Percentiles rank a stretch among this genome's conserved stretches.
These are phyloP conservation scores for Kwoniella heveanensis DNA, from an alignment of 768 basidiomycete genomes.

Conservation along the genomic window DNA sequence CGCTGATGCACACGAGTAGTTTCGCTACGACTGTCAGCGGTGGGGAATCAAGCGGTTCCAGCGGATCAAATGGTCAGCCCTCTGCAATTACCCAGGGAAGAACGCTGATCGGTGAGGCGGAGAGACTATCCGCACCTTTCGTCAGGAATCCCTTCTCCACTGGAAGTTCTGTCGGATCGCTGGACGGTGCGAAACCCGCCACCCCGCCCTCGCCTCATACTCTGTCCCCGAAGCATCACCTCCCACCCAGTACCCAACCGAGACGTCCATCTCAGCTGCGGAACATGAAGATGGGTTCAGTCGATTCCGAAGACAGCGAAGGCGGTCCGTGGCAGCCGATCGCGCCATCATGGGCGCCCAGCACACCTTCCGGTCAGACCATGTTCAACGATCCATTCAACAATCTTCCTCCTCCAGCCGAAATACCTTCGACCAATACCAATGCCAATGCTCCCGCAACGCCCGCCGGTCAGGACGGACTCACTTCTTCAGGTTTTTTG, in stretches of 20 bases:
- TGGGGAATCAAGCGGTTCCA: slow-evolving; percentile 30
- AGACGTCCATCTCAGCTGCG: slow-evolving; percentile 54
- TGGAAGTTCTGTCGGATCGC: slow-evolving; percentile 25
- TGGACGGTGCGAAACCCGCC: slow-evolving; percentile 27
- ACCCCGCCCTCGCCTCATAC: slow-evolving; percentile 46
- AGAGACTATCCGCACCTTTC: slow-evolving; percentile 32
- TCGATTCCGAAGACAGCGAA: slow-evolving; percentile 31
- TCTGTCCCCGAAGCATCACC: slow-evolving; percentile 32
- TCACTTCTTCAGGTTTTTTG: background rate
- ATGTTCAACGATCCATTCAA: slow-evolving; percentile 54
- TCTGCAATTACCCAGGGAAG: slow-evolving; percentile 9
- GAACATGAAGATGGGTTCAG: slow-evolving; percentile 50
- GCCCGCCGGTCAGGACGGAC: background rate
- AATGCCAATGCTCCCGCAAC: background rate
- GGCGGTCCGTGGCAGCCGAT: slow-evolving; percentile 23
- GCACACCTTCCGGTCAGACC: slow-evolving; percentile 7
- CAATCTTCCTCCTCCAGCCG: slow-evolving; percentile 8
- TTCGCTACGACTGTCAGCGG: slow-evolving; percentile 27
- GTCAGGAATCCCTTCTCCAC: slow-evolving; percentile 27
- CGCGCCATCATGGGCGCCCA: slow-evolving; percentile 35
- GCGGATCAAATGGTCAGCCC: slow-evolving; percentile 20
- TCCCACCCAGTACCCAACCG: slow-evolving; percentile 39
- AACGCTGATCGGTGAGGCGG: slow-evolving; percentile 32
- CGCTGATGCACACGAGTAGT: slow-evolving; percentile 31
- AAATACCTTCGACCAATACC: background rate